Evolutionary conservation across 2,329 filamentous ascomycete species (phyloP), one percentile per base, ranked within the genome.

Genomic region (Botrytis deweyae): DNA sequence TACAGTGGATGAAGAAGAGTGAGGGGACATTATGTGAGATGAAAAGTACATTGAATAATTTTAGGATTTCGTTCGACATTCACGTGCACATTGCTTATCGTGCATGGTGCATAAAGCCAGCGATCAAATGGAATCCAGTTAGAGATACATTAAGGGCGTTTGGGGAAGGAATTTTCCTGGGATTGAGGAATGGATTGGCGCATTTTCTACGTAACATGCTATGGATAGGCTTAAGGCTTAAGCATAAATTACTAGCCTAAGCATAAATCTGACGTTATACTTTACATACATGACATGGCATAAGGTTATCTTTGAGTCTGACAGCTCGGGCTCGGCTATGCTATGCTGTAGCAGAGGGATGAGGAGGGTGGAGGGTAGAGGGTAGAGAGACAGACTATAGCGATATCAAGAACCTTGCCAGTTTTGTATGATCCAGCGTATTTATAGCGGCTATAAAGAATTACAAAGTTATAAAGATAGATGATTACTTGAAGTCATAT

Each of bases 1-100:
- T 72, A 83, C 79, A 16, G 78, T 78, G 3, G 84, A 85, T 71
- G 83, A 84, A 42, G 80, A 81, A 2, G 82, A 82, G 49, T 71
- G 42, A 71, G 36, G 16, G 33, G 29, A 46, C 7, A 33, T 58
- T 5, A 42, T 68, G 49, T 68, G 66, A 42, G 49, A 68, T 68
- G 66, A 58, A 42, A 68, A 58, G n/a, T 33, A 42, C 18, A 22
- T 33, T 68, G 16, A 58, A 68, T 49, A 42, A 29, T 6, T 67
- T n/a, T 33, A 58, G 49, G n/a, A 42, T 58, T 58, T 22, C n/a
- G 3, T 68, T 12, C 16, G 9, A 42, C 46, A 33, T 68, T 58
- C 25, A 68, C 36, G 36, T 68, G 49, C 5, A 42, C 29, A 55
- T 55, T 67, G 36, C 52, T 68, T 68, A 68, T 58, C 66, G 49